Percentiles rank a stretch among this genome's conserved stretches.
Evolutionary conservation across 768 basidiomycete species (phyloP).

Genomic region (Naematelia aurantialba): DNA sequence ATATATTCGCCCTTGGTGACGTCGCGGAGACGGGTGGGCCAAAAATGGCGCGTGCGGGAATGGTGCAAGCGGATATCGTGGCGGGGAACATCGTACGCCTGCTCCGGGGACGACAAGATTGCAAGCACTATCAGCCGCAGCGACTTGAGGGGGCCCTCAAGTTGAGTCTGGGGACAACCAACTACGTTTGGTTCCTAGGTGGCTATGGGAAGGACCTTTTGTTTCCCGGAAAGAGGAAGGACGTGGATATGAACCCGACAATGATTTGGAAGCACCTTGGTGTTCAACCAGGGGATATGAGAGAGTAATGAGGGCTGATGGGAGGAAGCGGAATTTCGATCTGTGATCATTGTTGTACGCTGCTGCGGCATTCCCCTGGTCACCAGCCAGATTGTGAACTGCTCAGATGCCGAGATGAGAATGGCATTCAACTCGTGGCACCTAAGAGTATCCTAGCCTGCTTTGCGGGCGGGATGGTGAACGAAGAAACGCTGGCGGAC

Average conservation of each 20-base stretch:
- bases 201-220: neutral
- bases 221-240: neutral
- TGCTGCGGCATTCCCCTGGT: too few relatives aligned
- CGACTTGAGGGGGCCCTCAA: neutral
- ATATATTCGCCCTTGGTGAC: constrained; percentile 7
- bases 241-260: neutral
- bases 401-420: too few relatives aligned
- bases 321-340: too few relatives aligned
- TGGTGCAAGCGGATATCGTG: constrained; percentile 1
- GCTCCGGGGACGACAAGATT: neutral
- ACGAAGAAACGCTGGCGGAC: too few relatives aligned
- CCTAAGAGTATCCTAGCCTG: too few relatives aligned
- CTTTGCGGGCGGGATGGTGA: too few relatives aligned
- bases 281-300: neutral
- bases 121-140: neutral
- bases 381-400: too few relatives aligned
- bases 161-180: neutral
- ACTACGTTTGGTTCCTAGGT: neutral
- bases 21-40: constrained; percentile 5
- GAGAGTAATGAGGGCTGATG: too few relatives aligned
- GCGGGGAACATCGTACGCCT: constrained; percentile 5
- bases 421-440: too few relatives aligned
- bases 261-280: neutral
- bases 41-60: constrained; percentile 1
- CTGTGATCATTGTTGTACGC: too few relatives aligned